Evolutionary conservation across 495 filamentous ascomycete genomes (phyloP), one percentile per base, ranked within the genome.

Genomic region (Aspergillus olivimuriae): DNA sequence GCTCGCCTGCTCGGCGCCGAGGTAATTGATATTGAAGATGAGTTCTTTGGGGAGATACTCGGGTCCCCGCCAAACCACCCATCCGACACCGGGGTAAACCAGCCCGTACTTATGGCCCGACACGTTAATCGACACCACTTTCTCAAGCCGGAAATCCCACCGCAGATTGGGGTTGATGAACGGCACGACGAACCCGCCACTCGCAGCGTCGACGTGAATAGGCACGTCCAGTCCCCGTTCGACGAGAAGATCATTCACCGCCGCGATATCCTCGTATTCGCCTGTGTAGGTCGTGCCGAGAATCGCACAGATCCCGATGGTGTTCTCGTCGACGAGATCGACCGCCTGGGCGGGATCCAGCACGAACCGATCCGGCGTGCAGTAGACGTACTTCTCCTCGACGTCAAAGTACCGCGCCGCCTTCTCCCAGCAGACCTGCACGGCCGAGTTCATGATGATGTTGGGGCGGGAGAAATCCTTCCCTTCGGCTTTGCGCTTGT

Each of bases 1-100:
- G 40, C 87, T 94, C n/a, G 88, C 81, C 66, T 95, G 89, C 52
- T 95, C 88, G 19, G 89, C 86, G 41, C 89, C 89, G 2, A 95
- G 82, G 61, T 95, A 95, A 69, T 95, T 95, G 75, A 94, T 92
- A 74, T 92, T 94, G 77, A 95, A 95, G 56, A 95, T 86, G 28
- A 95, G 81, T 58, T 94, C 89, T 61, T 89, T 72, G 17, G 88
- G 88, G 1, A 95, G 74, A 63, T 72, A 94, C 56, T 91, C 80
- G 2, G 86, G 83, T 24, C 82, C 76, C 22, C 88, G 77, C 87
- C 88, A 95, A 47, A 94, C 74, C 15, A 89, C 82, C 89, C 89
- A 95, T 46, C 89, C 89, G 24, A 95, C 85, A 59, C 89, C 89
- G 11, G 89, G 89, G 62, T 95, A 95, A 41, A 94, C 81, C 39